Conservation (phyloP, 2,329 filamentous ascomycete species). For the Apiospora arundinis region DNA sequence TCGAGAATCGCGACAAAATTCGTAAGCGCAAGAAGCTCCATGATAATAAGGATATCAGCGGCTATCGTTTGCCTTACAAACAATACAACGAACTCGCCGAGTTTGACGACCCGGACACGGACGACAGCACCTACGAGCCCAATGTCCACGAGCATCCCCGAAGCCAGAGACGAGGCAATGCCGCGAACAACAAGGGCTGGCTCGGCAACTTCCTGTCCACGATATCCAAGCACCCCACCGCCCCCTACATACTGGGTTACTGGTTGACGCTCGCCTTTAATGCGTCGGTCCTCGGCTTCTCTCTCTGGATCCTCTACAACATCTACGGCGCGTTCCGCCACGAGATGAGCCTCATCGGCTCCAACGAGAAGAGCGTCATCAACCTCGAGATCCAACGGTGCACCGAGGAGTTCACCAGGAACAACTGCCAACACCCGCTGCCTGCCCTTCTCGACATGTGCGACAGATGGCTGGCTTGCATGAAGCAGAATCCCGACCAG, state of each 20-base stretch:
- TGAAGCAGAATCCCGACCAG: conserved; percentile 80
- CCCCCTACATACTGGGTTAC: conserved; percentile 63
- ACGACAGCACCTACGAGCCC: conserved; percentile 46
- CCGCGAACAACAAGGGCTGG: conserved; percentile 43
- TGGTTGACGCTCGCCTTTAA: conserved; percentile 71
- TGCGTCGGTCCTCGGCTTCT: conserved; percentile 59
- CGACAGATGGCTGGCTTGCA: conserved; percentile 83
- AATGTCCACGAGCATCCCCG: conserved; percentile 26
- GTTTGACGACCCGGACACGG: conserved; percentile 56
- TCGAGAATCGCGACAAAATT: conserved; percentile 50
- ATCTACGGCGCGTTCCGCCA: conserved; percentile 73
- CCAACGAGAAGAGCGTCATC: conserved; percentile 55
- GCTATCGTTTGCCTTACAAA: conserved; percentile 50
- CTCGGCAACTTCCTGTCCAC: conserved; percentile 53
- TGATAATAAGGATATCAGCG: conserved; percentile 59
- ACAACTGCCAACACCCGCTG: conserved; percentile 70
- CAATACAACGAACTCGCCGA: conserved; percentile 50
- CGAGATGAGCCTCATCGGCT: conserved; percentile 76
- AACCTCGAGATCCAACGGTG: conserved; percentile 78
- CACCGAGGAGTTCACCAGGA: conserved; percentile 74
- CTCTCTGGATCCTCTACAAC: conserved; percentile 72
- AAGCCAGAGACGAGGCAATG: conserved; percentile 34
- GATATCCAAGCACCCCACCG: conserved; percentile 63
- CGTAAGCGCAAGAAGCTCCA: conserved; percentile 62
- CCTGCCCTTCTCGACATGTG: conserved; percentile 79